A percentile compares a stretch with the other conserved stretches of the same genome.
phyloP scores from a whole-genome alignment of 2,329 filamentous ascomycete genomes.

The Orbilia brochopaga region DNA sequence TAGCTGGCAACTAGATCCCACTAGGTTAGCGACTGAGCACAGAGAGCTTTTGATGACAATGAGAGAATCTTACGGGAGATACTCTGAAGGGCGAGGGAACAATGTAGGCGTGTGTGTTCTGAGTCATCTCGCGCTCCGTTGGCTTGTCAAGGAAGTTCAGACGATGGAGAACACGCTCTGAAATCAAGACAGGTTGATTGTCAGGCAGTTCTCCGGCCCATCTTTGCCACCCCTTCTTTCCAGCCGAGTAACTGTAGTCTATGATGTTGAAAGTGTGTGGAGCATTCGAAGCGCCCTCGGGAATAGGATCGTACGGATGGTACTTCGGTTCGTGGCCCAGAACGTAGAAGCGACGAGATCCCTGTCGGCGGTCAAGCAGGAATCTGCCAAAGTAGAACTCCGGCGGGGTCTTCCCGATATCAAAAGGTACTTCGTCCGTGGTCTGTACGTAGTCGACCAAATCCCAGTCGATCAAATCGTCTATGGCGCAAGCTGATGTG shows the following conservation, averaged over 20 bases:
- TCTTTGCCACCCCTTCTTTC: slow-evolving; percentile 65
- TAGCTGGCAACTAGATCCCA: slow-evolving; percentile 67
- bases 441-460: slow-evolving; percentile 61
- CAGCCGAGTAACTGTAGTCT: slow-evolving; percentile 82
- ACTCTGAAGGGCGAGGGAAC: slow-evolving; percentile 78
- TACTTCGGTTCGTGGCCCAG: slow-evolving; percentile 65
- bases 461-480: slow-evolving; percentile 67
- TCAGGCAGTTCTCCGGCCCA: slow-evolving; percentile 64
- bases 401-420: slow-evolving; percentile 59
- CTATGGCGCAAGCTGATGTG: slow-evolving; percentile 33
- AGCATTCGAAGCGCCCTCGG: slow-evolving; percentile 63
- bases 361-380: slow-evolving; percentile 66
- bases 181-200: slow-evolving; percentile 81
- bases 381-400: slow-evolving; percentile 65
- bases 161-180: slow-evolving; percentile 74
- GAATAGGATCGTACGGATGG: slow-evolving; percentile 70
- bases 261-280: slow-evolving; percentile 70
- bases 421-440: slow-evolving; percentile 58
- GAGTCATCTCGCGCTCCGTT: slow-evolving; percentile 63
- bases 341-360: slow-evolving; percentile 68
- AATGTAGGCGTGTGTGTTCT: slow-evolving; percentile 67
- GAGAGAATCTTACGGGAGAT: slow-evolving; percentile 71
- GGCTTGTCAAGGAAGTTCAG: slow-evolving; percentile 80
- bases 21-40: background rate
- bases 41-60: background rate